Conservation (phyloP, 768 basidiomycete genomes). For the Psilocybe tampanensis region DNA sequence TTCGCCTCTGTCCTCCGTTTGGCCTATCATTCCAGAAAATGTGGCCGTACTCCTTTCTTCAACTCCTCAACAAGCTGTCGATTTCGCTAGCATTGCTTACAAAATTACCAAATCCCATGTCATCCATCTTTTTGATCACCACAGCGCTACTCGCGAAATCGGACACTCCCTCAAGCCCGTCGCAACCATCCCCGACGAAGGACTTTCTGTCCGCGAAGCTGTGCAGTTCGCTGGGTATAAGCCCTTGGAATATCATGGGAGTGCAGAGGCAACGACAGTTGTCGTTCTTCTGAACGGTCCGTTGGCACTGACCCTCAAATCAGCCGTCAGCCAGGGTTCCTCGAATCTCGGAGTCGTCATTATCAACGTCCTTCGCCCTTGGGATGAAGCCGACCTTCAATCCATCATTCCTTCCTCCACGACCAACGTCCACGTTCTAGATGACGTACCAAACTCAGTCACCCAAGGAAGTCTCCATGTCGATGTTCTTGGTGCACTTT, state of each 20-base stretch:
- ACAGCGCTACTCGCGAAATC: constrained; percentile 75
- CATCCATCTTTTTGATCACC: constrained; percentile 90
- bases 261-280: constrained; percentile 60
- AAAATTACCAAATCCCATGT: constrained; percentile 66
- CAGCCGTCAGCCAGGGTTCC: constrained; percentile 37
- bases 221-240: constrained; percentile 62
- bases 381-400: constrained; percentile 70
- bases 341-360: constrained; percentile 65
- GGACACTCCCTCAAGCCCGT: constrained; percentile 53
- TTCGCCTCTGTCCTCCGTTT: constrained; percentile 60
- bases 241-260: constrained; percentile 80
- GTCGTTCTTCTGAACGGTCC: constrained; percentile 79
- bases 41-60: constrained; percentile 81
- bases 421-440: constrained; percentile 68
- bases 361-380: constrained; percentile 83
- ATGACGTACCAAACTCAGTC: constrained; percentile 69
- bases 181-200: constrained; percentile 28
- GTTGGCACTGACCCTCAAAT: constrained; percentile 64
- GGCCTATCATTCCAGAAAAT: constrained; percentile 63
- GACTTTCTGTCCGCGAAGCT: constrained; percentile 45
- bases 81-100: constrained; percentile 80
- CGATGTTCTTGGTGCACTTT: constrained; percentile 68
- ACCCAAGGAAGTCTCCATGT: constrained; percentile 68
- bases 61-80: constrained; percentile 79
- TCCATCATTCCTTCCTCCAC: constrained; percentile 60